Percentiles rank a stretch among this genome's conserved stretches.
phyloP scores from a whole-genome alignment of 148 eudicot genomes.

The Chenopodium suecicum region DNA sequence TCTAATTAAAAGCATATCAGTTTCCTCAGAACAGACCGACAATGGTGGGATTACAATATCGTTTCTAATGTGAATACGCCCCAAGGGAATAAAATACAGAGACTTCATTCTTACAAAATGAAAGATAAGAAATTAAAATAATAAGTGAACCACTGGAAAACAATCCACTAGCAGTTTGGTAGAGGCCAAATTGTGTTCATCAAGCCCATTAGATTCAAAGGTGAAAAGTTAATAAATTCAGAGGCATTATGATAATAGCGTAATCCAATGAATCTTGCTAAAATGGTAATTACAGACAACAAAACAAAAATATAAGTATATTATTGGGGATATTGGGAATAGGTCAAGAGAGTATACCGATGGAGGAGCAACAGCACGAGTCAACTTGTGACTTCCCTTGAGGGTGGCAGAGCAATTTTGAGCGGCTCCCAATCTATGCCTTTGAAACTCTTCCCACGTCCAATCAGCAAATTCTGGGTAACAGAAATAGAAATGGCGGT shows the following conservation, averaged over 20 bases:
- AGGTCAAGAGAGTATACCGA: conserved; percentile 37
- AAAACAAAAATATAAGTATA: no score
- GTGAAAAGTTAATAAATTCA: no score
- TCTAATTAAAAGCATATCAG: neutral
- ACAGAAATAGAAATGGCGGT: neutral
- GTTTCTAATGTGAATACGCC: neutral
- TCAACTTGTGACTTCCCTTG: conserved; percentile 78
- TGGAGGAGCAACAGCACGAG: conserved; percentile 57
- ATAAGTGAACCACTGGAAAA: no score
- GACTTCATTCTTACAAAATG: no score
- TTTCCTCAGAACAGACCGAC: neutral
- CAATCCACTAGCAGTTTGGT: no score
- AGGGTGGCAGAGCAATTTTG: conserved; percentile 96
- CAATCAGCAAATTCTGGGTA: conserved; percentile 76
- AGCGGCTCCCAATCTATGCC: conserved; percentile 78
- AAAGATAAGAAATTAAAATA: no score
- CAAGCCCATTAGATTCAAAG: no score
- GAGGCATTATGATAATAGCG: neutral
- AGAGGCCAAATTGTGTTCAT: no score
- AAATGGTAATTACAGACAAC: neutral
- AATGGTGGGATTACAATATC: neutral
- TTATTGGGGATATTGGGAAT: neutral
- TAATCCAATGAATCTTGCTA: neutral
- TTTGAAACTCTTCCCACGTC: conserved; percentile 92
- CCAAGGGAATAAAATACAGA: neutral